Conservation (phyloP, 352 stramenopile species). For the Hyaloperonospora brassicae region DNA sequence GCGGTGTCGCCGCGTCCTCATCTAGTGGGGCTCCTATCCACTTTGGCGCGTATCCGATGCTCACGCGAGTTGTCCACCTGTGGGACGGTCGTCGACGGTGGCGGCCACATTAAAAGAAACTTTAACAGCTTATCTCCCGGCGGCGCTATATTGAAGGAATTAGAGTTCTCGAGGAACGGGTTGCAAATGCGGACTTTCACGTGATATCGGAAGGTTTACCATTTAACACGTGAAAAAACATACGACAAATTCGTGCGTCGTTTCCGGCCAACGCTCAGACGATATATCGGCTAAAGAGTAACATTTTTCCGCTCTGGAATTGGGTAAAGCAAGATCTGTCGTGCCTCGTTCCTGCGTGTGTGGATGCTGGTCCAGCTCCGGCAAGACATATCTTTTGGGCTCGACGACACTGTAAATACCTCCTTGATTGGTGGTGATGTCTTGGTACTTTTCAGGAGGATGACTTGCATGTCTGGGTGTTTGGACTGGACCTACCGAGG, state of each 20-base stretch:
- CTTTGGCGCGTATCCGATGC: too few relatives aligned
- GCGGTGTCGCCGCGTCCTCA: too few relatives aligned
- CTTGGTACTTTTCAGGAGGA: too few relatives aligned
- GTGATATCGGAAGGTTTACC: neutral
- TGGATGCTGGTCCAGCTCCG: neutral
- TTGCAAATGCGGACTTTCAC: neutral
- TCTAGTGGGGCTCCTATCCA: too few relatives aligned
- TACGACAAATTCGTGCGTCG: neutral
- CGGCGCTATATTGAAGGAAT: neutral
- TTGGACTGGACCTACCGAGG: neutral
- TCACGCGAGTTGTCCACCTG: neutral
- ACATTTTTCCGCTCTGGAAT: neutral
- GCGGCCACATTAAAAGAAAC: neutral
- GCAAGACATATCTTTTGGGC: too few relatives aligned
- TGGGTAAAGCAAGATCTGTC: constrained; percentile 1
- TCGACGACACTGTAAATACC: neutral
- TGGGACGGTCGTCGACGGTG: neutral
- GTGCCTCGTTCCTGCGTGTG: neutral
- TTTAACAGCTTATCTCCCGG: neutral
- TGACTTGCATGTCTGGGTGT: too few relatives aligned
- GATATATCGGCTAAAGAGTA: neutral
- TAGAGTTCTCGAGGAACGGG: neutral
- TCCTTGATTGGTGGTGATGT: too few relatives aligned
- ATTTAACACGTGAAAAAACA: neutral
- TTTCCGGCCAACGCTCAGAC: neutral